Conservation (phyloP, 2,329 filamentous ascomycete genomes). For the Dissoconium aciculare region DNA sequence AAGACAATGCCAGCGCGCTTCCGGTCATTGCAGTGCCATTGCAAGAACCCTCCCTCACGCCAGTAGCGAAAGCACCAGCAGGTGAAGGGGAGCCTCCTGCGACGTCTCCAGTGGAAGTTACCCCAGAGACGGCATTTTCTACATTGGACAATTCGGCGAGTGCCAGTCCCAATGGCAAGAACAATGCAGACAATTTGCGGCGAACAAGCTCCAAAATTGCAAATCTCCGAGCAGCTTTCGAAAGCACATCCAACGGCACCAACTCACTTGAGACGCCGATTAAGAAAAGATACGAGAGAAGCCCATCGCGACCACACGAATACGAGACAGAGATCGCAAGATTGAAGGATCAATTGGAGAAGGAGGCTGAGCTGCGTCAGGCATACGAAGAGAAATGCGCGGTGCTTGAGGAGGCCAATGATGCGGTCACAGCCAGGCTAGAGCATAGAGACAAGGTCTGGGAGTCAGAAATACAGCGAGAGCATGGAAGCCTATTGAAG, state of each 20-base stretch:
- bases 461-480: slow-evolving; percentile 7
- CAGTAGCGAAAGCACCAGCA: no score
- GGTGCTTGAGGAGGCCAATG: slow-evolving; percentile 9
- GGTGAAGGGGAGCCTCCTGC: no score
- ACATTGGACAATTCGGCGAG: slow-evolving; percentile 1
- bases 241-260: slow-evolving; percentile 8
- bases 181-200: slow-evolving; percentile 7
- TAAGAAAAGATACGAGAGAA: slow-evolving; percentile 7
- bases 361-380: slow-evolving; percentile 13
- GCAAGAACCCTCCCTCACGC: no score
- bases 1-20: no score
- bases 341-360: slow-evolving; percentile 11
- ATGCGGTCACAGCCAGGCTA: slow-evolving; percentile 6
- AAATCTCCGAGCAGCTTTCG: slow-evolving; percentile 18
- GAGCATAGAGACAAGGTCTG: slow-evolving; percentile 8
- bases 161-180: neutral
- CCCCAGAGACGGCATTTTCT: neutral
- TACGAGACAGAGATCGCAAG: slow-evolving; percentile 12
- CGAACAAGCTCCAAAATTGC: slow-evolving; percentile 18
- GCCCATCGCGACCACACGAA: slow-evolving; percentile 7
- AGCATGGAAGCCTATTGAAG: slow-evolving; percentile 2
- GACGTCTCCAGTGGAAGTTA: no score
- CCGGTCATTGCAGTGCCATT: no score
- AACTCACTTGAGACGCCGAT: neutral
- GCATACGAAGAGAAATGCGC: slow-evolving; percentile 13